Base-by-base conservation (phyloP, 1,284 basidiomycete species). In the Cryptococcus sp. region DNA sequence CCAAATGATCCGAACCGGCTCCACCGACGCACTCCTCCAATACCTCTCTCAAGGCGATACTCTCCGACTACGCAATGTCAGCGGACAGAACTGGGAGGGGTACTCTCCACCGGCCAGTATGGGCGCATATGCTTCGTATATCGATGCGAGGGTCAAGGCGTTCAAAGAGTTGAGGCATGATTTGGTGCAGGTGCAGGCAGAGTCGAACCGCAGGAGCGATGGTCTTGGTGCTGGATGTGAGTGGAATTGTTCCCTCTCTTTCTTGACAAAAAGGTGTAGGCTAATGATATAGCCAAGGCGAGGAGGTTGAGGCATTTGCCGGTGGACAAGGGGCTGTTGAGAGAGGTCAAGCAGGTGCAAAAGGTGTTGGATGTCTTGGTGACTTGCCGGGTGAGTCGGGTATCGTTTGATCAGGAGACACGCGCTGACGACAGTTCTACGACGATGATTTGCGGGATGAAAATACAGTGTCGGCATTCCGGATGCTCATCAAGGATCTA, bases 401-500 rank as follows among this genome's bases (percentile, higher is more conserved):
- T n/a, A n/a, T n/a, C 23, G 31, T 23, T 22, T 53, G 45, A 36
- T 39, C 14, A 48, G 11, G 16, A 19, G 43, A 19, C 32, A n/a
- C n/a, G n/a, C n/a, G n/a, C n/a, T n/a, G n/a, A n/a, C n/a, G n/a
- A 5, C 58, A 92, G 86, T 95, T 98, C 72, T 98, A 95, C 73
- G 75, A 90, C 46, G 94, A 97, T 62, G 85, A 97, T 65, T 75
- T 94, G 22, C 85, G 89, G 61, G 93, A 98, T 66, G 88, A 95
- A 61, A 80, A 97, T 44, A 89, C 86, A 0, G 84, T 89, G 49
- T 83, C 87, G 1, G 90, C 95, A 1, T 79, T 97, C 52, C 80
- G 89, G 36, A 89, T 99, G 86, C 78, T 95, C n/a, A 87, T 97
- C 58, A 97, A 97, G 68, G 95, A 99, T 69, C 79, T 98, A 6